Evolutionary conservation across 768 basidiomycete genomes (phyloP).

Genomic region (Mycena sanguinolenta): DNA sequence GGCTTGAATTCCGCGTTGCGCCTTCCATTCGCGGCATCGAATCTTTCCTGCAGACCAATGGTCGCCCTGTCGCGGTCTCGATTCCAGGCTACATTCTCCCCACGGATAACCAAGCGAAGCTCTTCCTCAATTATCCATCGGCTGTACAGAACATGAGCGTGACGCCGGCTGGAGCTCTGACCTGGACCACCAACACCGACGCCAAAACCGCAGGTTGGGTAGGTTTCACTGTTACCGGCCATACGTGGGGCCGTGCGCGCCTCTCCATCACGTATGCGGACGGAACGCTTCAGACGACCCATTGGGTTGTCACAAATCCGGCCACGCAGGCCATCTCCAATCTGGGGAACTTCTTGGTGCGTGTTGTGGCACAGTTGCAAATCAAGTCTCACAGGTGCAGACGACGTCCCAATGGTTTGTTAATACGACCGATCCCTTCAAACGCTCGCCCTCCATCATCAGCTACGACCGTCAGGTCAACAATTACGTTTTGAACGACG

Average conservation of each 20-base stretch:
- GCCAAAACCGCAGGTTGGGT: constrained; percentile 56
- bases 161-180: constrained; percentile 60
- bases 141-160: constrained; percentile 58
- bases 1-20: constrained; percentile 63
- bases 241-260: constrained; percentile 62
- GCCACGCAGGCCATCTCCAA: constrained; percentile 60
- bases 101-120: constrained; percentile 61
- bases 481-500: constrained; percentile 62
- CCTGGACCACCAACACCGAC: constrained; percentile 60
- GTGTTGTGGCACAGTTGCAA: neutral
- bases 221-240: constrained; percentile 61
- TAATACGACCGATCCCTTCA: constrained; percentile 64
- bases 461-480: constrained; percentile 61
- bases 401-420: constrained; percentile 69
- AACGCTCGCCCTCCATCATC: constrained; percentile 34
- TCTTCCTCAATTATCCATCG: constrained; percentile 63
- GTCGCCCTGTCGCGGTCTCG: constrained; percentile 63
- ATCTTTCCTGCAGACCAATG: constrained; percentile 53
- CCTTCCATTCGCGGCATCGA: constrained; percentile 66
- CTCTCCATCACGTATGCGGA: constrained; percentile 65
- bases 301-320: constrained; percentile 63
- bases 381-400: neutral
- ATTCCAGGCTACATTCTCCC: constrained; percentile 69
- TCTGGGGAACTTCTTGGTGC: constrained; percentile 62
- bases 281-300: constrained; percentile 37